These are phyloP conservation scores for Scleromitrula shiraiana DNA, from an alignment of 2,329 filamentous ascomycete species.

Conservation along the genomic window DNA sequence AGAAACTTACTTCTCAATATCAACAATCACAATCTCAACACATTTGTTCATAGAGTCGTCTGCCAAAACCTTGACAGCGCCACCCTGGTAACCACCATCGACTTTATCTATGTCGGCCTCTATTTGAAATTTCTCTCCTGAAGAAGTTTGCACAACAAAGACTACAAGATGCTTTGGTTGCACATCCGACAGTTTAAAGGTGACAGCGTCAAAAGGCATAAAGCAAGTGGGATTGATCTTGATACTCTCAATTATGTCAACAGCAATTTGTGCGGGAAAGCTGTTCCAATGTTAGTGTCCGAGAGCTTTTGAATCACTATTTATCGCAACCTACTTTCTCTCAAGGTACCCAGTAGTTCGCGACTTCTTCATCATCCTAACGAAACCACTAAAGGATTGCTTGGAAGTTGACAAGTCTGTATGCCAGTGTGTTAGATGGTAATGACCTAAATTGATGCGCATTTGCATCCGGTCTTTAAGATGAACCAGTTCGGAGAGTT, in stretches of 20 bases:
- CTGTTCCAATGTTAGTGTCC: background rate
- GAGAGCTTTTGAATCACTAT: background rate
- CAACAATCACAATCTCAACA: conserved; percentile 23
- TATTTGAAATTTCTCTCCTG: conserved; percentile 17
- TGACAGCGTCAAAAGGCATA: conserved; percentile 11
- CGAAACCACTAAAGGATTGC: conserved; percentile 19
- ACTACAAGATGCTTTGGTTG: conserved; percentile 20
- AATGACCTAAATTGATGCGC: conserved; percentile 27
- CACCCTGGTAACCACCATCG: conserved; percentile 20
- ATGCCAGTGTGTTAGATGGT: conserved; percentile 18
- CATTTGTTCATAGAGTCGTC: conserved; percentile 21
- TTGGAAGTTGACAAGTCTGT: conserved; percentile 13
- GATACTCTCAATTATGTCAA: conserved; percentile 16
- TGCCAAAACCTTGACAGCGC: conserved; percentile 16
- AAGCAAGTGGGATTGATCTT: conserved; percentile 13
- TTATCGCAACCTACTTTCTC: conserved; percentile 21
- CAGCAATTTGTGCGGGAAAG: conserved; percentile 17
- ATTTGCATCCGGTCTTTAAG: conserved; percentile 26
- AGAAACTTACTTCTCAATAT: conserved; percentile 16
- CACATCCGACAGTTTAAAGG: conserved; percentile 10
- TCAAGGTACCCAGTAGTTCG: conserved; percentile 22
- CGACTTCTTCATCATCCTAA: conserved; percentile 21
- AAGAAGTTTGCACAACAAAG: conserved; percentile 18
- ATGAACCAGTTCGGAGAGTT: conserved; percentile 17
- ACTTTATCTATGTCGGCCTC: conserved; percentile 24